Conservation (phyloP, 108 stramenopile genomes). For the Cyclostephanos tholiformis region DNA sequence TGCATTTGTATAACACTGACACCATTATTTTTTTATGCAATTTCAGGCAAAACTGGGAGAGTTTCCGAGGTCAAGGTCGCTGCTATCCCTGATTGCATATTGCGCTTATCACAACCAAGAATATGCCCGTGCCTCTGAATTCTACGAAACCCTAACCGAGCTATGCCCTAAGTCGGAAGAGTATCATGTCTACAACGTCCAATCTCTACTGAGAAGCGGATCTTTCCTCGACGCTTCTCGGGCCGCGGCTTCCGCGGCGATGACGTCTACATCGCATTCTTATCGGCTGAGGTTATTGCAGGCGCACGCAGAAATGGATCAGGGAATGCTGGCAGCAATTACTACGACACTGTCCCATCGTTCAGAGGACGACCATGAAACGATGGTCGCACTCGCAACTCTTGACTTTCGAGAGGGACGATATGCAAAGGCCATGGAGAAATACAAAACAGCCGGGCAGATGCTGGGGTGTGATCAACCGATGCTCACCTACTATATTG, state of each 20-base stretch:
- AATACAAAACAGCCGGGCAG: slow-evolving; percentile 71
- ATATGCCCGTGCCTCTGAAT: slow-evolving; percentile 51
- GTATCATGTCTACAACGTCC: slow-evolving; percentile 80
- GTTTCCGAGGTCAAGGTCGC: slow-evolving; percentile 73
- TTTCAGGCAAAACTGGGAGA: slow-evolving; percentile 51
- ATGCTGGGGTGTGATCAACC: slow-evolving; percentile 77
- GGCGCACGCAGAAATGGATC: slow-evolving; percentile 75
- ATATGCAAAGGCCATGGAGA: slow-evolving; percentile 61
- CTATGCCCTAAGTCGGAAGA: slow-evolving; percentile 81
- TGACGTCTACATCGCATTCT: slow-evolving; percentile 37
- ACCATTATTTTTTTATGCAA: slow-evolving; percentile 4
- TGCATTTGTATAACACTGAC: neutral
- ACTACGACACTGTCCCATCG: slow-evolving; percentile 65
- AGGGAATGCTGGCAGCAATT: slow-evolving; percentile 72
- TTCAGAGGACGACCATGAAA: slow-evolving; percentile 73
- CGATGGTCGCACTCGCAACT: slow-evolving; percentile 68
- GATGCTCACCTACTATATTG: slow-evolving; percentile 85
- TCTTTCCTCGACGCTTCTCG: slow-evolving; percentile 59
- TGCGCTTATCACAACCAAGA: slow-evolving; percentile 83
- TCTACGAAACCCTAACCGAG: slow-evolving; percentile 79
- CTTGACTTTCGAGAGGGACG: slow-evolving; percentile 79
- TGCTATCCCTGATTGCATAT: slow-evolving; percentile 81
- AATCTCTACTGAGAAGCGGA: slow-evolving; percentile 79
- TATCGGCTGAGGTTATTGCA: slow-evolving; percentile 74
- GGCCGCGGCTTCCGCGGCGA: slow-evolving; percentile 24